Percentiles rank a stretch among this genome's conserved stretches.
Conservation (phyloP, 2,329 filamentous ascomycete genomes). For the Ophiostoma tasmaniense region DNA sequence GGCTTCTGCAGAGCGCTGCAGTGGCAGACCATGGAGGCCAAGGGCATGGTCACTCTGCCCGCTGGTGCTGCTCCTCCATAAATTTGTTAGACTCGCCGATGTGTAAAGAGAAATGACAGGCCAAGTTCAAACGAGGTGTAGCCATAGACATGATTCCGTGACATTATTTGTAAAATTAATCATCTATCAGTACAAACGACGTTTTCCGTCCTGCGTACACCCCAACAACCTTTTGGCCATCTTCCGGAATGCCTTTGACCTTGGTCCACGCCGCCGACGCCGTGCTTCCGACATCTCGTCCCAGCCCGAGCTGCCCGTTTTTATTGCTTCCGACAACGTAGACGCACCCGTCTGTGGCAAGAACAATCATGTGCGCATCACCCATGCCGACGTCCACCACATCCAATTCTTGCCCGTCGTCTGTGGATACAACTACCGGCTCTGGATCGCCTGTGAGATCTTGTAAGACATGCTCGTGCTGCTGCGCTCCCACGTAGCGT, state of each 20-base stretch:
- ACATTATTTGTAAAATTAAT: neutral
- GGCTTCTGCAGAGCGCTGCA: slow-evolving; percentile 40
- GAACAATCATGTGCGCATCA: slow-evolving; percentile 47
- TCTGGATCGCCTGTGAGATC: slow-evolving; percentile 28
- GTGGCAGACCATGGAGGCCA: slow-evolving; percentile 37
- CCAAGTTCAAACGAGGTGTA: neutral
- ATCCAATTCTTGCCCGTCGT: slow-evolving; percentile 39
- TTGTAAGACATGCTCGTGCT: slow-evolving; percentile 20
- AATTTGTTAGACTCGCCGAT: neutral
- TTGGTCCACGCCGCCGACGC: slow-evolving; percentile 27
- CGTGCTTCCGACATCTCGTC: slow-evolving; percentile 10
- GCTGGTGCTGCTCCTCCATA: neutral
- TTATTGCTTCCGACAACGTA: slow-evolving; percentile 49
- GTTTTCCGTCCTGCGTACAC: slow-evolving; percentile 42
- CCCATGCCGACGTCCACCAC: slow-evolving; percentile 51
- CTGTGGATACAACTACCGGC: slow-evolving; percentile 37
- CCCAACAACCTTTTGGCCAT: slow-evolving; percentile 28
- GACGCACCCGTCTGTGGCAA: slow-evolving; percentile 41
- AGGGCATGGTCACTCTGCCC: slow-evolving; percentile 29
- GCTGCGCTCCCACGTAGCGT: slow-evolving; percentile 27
- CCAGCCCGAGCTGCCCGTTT: slow-evolving; percentile 52
- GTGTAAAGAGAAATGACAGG: slow-evolving; percentile 5
- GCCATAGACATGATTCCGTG: neutral
- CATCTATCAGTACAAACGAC: slow-evolving; percentile 38
- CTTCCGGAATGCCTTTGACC: slow-evolving; percentile 27